Percentiles rank a stretch among this genome's conserved stretches.
Evolutionary conservation across 805 yeast genomes (phyloP).

Genomic region (Hanseniaspora lachancei): DNA sequence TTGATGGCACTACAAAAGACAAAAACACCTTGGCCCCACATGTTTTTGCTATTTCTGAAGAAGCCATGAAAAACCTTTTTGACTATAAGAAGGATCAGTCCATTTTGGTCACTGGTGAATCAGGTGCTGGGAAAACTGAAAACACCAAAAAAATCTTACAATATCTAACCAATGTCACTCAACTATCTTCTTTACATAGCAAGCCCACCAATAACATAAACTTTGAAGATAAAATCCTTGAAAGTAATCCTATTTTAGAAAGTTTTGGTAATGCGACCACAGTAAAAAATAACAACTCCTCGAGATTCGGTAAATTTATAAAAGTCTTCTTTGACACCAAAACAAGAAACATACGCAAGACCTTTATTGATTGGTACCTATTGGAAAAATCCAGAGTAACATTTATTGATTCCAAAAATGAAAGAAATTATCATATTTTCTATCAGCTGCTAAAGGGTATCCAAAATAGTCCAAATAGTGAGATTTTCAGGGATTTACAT

Average conservation of each 20-base stretch:
- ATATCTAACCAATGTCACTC: conserved; percentile 68
- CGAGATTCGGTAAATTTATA: conserved; percentile 92
- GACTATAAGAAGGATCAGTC: conserved; percentile 66
- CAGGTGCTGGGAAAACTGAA: conserved; percentile 98
- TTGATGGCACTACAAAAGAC: neutral
- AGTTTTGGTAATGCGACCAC: conserved; percentile 97
- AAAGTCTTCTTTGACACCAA: conserved; percentile 56
- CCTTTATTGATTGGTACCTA: conserved; percentile 87
- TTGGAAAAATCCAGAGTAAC: conserved; percentile 89
- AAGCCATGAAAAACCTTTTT: conserved; percentile 65
- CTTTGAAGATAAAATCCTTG: conserved; percentile 74
- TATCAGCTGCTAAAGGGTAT: conserved; percentile 73
- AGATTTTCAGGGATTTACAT: neutral
- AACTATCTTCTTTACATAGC: conserved; percentile 18
- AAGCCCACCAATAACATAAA: conserved; percentile 20
- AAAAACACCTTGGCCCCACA: conserved; percentile 44
- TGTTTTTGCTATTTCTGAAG: conserved; percentile 79
- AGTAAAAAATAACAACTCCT: conserved; percentile 81
- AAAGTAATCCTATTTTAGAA: conserved; percentile 91
- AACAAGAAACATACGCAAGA: conserved; percentile 62
- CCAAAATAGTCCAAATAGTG: conserved; percentile 3
- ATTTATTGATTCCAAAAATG: conserved; percentile 47
- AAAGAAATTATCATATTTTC: conserved; percentile 87
- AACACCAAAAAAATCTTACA: conserved; percentile 91
- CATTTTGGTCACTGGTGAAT: conserved; percentile 93